Conservation (phyloP, 345 rosid genomes). For the Luvunga scandens region DNA sequence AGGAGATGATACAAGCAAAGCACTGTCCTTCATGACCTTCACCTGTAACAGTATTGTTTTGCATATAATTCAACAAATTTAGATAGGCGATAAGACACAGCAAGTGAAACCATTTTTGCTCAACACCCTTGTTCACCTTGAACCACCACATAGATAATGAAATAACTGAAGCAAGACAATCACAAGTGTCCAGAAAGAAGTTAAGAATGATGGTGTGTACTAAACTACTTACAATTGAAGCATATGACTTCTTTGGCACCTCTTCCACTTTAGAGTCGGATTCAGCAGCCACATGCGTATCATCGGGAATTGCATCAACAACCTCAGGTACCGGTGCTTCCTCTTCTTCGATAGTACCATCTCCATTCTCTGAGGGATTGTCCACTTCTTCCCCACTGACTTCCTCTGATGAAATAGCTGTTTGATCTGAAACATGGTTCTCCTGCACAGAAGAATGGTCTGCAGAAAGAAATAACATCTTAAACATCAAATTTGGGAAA, state of each 20-base stretch:
- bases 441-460: conserved; percentile 15
- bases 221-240: conserved; percentile 71
- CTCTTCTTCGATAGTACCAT: conserved; percentile 37
- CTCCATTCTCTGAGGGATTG: conserved; percentile 38
- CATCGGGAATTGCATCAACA: conserved; percentile 49
- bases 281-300: conserved; percentile 41
- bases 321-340: conserved; percentile 49
- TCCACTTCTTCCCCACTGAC: conserved; percentile 26
- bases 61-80: not conserved
- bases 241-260: conserved; percentile 86
- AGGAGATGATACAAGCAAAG: conserved; percentile 37
- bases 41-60: conserved; percentile 35
- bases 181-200: not conserved
- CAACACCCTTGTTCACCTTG: not conserved
- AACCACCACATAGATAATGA: not conserved
- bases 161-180: not conserved
- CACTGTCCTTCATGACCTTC: conserved; percentile 75
- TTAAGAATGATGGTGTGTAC: not conserved
- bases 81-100: not conserved
- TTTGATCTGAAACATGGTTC: conserved; percentile 29
- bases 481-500: not conserved
- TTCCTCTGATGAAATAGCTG: conserved; percentile 28
- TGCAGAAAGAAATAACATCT: conserved; percentile 7
- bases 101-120: not conserved
- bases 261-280: conserved; percentile 54